Evolutionary conservation across 768 basidiomycete species (phyloP).

Genomic region (Naganishia onofrii): DNA sequence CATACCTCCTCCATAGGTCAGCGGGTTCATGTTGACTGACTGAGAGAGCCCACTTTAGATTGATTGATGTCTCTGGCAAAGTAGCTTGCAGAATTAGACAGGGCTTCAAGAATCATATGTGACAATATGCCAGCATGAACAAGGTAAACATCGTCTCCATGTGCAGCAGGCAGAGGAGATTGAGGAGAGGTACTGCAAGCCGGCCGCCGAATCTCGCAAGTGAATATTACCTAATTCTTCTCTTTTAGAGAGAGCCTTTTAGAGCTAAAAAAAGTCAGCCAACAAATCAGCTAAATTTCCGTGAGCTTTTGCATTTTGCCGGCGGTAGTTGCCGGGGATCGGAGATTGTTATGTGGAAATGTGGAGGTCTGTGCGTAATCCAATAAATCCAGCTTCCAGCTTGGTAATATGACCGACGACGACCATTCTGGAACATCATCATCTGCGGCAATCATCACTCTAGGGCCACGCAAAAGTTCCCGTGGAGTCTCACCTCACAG

Average conservation of each 20-base stretch:
- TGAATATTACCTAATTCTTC: no score
- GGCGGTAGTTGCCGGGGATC: background rate
- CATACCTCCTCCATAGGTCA: constrained; percentile 51
- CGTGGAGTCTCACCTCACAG: background rate
- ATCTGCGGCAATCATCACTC: background rate
- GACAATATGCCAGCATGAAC: background rate
- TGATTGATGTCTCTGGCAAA: no score
- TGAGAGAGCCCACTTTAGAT: no score
- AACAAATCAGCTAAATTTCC: no score
- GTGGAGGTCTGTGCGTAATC: background rate
- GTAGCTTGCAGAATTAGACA: no score
- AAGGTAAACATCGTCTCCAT: constrained; percentile 14
- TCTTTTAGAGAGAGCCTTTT: no score
- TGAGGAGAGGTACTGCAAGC: no score
- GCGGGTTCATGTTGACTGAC: constrained; percentile 22
- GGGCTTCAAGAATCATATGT: no score
- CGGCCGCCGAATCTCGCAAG: background rate
- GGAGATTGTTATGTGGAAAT: no score
- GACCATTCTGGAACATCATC: no score
- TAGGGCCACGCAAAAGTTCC: constrained; percentile 2
- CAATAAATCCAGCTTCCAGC: background rate
- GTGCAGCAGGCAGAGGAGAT: background rate
- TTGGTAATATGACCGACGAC: background rate
- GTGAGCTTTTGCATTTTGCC: no score
- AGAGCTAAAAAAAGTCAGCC: no score